Conservation (phyloP, 2,329 filamentous ascomycete species). For the Fusarium ramigenum region DNA sequence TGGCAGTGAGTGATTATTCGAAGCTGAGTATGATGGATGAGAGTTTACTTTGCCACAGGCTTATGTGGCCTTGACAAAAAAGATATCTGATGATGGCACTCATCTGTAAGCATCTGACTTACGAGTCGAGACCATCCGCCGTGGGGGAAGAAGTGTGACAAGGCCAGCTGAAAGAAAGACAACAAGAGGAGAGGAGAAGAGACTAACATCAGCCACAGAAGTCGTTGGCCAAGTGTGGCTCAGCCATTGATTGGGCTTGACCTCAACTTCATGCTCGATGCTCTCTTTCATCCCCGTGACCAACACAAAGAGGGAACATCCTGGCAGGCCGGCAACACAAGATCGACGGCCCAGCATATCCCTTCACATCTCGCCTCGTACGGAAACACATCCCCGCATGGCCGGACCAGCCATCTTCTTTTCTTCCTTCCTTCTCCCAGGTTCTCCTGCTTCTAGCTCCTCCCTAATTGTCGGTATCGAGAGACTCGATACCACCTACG, state of each 20-base stretch:
- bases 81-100: neutral
- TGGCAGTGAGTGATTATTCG: slow-evolving; percentile 3
- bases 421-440: slow-evolving; percentile 11
- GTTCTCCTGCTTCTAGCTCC: slow-evolving; percentile 4
- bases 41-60: slow-evolving; percentile 20
- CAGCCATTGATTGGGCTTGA: slow-evolving; percentile 4
- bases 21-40: neutral
- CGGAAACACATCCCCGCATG: slow-evolving; percentile 3
- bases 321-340: slow-evolving; percentile 10
- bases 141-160: slow-evolving; percentile 9
- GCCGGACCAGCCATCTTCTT: slow-evolving; percentile 25
- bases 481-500: neutral
- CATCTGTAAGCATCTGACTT: neutral
- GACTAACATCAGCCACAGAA: slow-evolving; percentile 8
- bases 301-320: slow-evolving; percentile 16
- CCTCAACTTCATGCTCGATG: slow-evolving; percentile 3
- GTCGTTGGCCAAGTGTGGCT: slow-evolving; percentile 18
- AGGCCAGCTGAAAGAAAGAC: slow-evolving; percentile 34
- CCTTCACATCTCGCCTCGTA: slow-evolving; percentile 6
- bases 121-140: neutral
- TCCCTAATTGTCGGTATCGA: slow-evolving; percentile 5
- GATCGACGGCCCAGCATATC: slow-evolving; percentile 22
- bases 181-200: neutral
- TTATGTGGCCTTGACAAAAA: slow-evolving; percentile 24
- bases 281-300: slow-evolving; percentile 2